Evolutionary conservation across 2,329 filamentous ascomycete genomes (phyloP), one percentile per base, ranked within the genome.

Genomic region (Rosellinia necatrix): DNA sequence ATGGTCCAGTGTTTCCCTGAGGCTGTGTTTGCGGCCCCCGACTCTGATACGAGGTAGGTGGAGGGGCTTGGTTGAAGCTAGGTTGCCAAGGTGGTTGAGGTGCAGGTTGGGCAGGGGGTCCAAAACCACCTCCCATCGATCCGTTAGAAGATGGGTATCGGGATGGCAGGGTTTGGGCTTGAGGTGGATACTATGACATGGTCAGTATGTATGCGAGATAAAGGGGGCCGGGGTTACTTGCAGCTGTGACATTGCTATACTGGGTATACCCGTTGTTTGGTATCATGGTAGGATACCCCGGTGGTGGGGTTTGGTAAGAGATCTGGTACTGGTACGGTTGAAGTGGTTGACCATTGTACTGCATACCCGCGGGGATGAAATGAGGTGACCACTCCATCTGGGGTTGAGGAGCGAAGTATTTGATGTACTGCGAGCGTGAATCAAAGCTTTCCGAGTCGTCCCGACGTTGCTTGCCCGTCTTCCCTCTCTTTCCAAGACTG

Each of bases 401-500:
- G 21, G 81, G 73, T 24, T 75, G 74, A 22, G 81, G 74, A 21
- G 81, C 79, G 71, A 85, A 89, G 68, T 84, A 88, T 3, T 84
- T 78, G n/a, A 85, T 84, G 70, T 90, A 92, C 56, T 89, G 85
- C 54, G 84, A 83, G 49, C 85, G 78, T 9, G 83, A 83, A 65
- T 88, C 85, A 59, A 88, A 88, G 61, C 78, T 81, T 62, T 87
- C 85, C 0, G 83, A 85, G 66, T 88, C 84, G 59, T 86, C 83
- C 41, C 84, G 79, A 37, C 84, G 80, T 64, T 86, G 83, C 68
- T 84, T 86, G 57, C 74, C 70, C 72, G 86, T 68, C 82, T 90
- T 79, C 73, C 86, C 76, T 83, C 90, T 78, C 66, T 91, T 91
- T 41, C 86, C 85, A 62, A 86, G 81, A 62, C 85, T 87, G 38